Conservation (phyloP, 352 stramenopile genomes). For the Phytophthora cryptogea region DNA sequence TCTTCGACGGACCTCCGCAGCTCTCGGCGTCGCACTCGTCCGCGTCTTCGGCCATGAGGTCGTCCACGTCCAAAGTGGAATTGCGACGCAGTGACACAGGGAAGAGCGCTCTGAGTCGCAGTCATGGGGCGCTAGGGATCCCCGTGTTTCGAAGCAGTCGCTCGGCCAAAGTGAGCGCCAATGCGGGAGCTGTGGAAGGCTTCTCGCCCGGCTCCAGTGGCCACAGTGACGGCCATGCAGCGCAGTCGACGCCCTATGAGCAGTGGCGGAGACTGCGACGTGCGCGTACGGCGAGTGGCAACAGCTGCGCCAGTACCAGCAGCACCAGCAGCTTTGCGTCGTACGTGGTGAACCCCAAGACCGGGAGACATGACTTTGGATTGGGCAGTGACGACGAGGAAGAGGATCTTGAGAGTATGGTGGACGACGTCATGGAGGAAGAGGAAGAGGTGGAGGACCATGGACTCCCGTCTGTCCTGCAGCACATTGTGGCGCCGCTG, state of each 20-base stretch:
- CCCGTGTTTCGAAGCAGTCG: slow-evolving; percentile 56
- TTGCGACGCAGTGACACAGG: slow-evolving; percentile 21
- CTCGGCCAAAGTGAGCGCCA: slow-evolving; percentile 29
- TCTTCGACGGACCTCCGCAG: slow-evolving; percentile 17
- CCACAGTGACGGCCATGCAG: slow-evolving; percentile 8
- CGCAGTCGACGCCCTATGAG: slow-evolving; percentile 36
- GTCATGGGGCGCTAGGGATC: slow-evolving; percentile 32
- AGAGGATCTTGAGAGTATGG: slow-evolving; percentile 21
- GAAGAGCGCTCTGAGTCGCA: slow-evolving; percentile 21
- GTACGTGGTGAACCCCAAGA: slow-evolving; percentile 49
- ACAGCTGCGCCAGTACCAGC: slow-evolving; percentile 68
- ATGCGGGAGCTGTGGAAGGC: slow-evolving; percentile 3
- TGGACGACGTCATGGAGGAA: slow-evolving; percentile 20
- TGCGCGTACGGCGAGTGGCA: slow-evolving; percentile 63
- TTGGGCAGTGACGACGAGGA: slow-evolving; percentile 38
- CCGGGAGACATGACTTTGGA: slow-evolving; percentile 46
- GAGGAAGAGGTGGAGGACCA: slow-evolving; percentile 14
- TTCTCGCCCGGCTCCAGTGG: slow-evolving; percentile 26
- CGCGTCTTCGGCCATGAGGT: slow-evolving; percentile 8
- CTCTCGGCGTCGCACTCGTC: slow-evolving; percentile 18
- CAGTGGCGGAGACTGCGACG: slow-evolving; percentile 46
- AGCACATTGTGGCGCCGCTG: slow-evolving; percentile 55
- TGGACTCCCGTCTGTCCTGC: slow-evolving; percentile 32
- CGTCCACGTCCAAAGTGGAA: slow-evolving; percentile 32
- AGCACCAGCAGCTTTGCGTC: slow-evolving; percentile 57